These are phyloP conservation scores for Coemansia sp. DNA, from an alignment of 371 early-diverging fungal genomes.

Conservation along the genomic window DNA sequence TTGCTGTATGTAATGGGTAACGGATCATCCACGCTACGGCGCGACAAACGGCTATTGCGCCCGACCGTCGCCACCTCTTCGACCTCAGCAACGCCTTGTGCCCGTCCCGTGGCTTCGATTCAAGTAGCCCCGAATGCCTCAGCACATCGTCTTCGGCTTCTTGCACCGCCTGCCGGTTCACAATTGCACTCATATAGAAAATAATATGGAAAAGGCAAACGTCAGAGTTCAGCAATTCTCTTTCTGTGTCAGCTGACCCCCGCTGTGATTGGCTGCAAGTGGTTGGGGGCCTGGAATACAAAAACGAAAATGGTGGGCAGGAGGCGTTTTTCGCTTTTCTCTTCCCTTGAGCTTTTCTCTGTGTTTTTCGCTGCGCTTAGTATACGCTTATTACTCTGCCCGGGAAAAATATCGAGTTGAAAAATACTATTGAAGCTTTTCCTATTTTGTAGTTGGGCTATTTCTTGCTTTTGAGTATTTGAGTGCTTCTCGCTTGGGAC, in stretches of 20 bases:
- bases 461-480: background rate
- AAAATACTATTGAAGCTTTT: constrained; percentile 1
- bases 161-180: background rate
- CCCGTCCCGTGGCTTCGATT: background rate
- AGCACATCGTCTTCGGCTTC: constrained; percentile 11
- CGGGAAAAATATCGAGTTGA: constrained; percentile 7
- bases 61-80: constrained; percentile 13
- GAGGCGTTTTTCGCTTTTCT: constrained; percentile 13
- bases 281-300: background rate
- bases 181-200: background rate
- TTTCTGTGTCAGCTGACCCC: constrained; percentile 1
- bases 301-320: background rate
- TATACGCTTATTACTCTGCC: constrained; percentile 26
- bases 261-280: background rate
- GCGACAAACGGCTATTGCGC: constrained; percentile 6
- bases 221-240: background rate
- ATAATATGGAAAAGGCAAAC: background rate
- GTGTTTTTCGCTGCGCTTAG: constrained; percentile 34
- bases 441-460: background rate
- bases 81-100: constrained; percentile 3
- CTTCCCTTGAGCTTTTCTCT: constrained; percentile 25
- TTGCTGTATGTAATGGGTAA: constrained; percentile 27
- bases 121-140: background rate
- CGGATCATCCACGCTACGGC: constrained; percentile 1
- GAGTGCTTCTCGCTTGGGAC: background rate